Evolutionary conservation across 148 eudicot genomes (phyloP).

Genomic region (Vaccinium vitisidaea): DNA sequence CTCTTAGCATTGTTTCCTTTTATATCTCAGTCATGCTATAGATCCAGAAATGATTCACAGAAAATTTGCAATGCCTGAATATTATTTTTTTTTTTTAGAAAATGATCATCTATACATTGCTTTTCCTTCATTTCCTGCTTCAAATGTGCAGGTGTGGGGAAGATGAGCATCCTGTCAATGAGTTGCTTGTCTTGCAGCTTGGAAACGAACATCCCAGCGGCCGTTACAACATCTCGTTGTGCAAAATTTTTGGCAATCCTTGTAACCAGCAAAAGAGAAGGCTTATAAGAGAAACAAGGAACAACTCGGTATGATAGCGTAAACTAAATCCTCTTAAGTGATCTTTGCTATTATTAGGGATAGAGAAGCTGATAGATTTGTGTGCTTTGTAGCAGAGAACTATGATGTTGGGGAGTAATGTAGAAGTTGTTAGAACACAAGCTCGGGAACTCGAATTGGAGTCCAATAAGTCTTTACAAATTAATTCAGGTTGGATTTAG

Average conservation of each 20-base stretch:
- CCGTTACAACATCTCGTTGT: conserved; percentile 36
- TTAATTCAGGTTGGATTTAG: conserved; percentile 31
- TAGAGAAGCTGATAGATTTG: background rate
- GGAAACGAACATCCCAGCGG: conserved; percentile 51
- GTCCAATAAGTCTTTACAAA: conserved; percentile 21
- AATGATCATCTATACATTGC: background rate
- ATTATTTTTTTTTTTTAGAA: background rate
- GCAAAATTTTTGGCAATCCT: conserved; percentile 42
- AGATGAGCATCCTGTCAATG: conserved; percentile 84
- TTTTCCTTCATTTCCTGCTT: conserved; percentile 4
- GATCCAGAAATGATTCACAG: background rate
- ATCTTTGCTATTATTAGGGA: background rate
- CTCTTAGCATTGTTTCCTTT: background rate
- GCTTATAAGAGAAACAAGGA: conserved; percentile 25
- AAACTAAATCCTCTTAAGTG: background rate
- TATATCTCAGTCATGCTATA: background rate
- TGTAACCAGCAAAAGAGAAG: conserved; percentile 33
- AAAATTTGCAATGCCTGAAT: background rate
- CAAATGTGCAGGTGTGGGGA: conserved; percentile 70
- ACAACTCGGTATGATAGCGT: conserved; percentile 31
- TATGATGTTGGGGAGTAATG: conserved; percentile 35
- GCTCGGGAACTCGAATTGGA: conserved; percentile 27
- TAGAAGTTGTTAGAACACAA: conserved; percentile 31
- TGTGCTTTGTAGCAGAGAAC: conserved; percentile 35
- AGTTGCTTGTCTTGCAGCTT: conserved; percentile 67